Base-by-base conservation (phyloP, 768 basidiomycete genomes). In the Trametes cinnabarina region DNA sequence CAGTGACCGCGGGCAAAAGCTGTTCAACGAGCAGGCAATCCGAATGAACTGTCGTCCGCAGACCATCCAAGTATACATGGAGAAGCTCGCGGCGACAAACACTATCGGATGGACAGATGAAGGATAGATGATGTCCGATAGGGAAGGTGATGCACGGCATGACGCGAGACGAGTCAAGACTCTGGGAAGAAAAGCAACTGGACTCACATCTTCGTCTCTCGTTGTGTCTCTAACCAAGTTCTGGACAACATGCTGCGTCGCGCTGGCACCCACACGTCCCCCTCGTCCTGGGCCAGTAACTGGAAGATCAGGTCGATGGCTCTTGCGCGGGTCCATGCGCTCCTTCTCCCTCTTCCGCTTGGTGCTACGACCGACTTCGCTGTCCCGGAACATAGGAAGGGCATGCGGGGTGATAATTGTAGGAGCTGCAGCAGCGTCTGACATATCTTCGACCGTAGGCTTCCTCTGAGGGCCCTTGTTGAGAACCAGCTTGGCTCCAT, bases 181-280 rank as follows among this genome's bases (percentile, higher is more conserved):
- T 68, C 60, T 61, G 62, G 60, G 52, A 65, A 63, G 68, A 65
- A 51, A 12, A 40, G 22, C 20, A 15, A 42, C 62, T 32, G 17
- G 53, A 92, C 94, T 82, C 77, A 98, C 96, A 75, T 98, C 96
- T 74, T 96, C 88, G 76, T 93, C 92, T 66, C 94, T 77, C 41
- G 90, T 90, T 61, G 87, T 90, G 70, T 96, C 92, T 68, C 91
- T 82, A 62, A 98, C 93, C 71, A 98, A 75, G 69, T 93, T 90
- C 74, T 97, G 94, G 50, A 98, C 94, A 63, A 98, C 84, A 70
- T 98, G 94, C 66, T 98, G 95, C 48, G 94, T 98, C 17, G 96
- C 96, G 75, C 93, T 95, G 32, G 94, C 94, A 39, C 97, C 97
- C 39, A 99, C 91, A 39, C 97, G 78, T 51, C 97, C 97, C 20